Evolutionary conservation across 2,329 filamentous ascomycete genomes (phyloP), one percentile per base, ranked within the genome.

Genomic region (Massarina eburnea): DNA sequence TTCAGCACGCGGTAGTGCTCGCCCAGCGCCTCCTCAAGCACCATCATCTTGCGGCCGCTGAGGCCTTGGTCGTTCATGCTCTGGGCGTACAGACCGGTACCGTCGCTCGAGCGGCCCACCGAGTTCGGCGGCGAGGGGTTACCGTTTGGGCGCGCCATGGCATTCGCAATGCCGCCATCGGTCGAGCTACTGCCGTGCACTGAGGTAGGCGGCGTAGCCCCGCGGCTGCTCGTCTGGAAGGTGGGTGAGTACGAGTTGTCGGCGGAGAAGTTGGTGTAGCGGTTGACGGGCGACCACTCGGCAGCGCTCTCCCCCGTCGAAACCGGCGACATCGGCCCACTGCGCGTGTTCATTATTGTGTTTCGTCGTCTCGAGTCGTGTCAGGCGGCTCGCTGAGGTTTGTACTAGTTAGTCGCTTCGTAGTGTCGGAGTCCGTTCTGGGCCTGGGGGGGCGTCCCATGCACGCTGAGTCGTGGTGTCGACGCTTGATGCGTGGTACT

Each of bases 61-160:
- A 72, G 62, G 62, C 61, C 67, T 61, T 84, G 84, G 68, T 76
- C 82, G 70, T 65, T 83, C 75, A 76, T 53, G 54, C 65, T 68
- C 32, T 64, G 54, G 39, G 70, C 85, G 51, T 77, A 90, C 52
- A 86, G 70, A 48, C 81, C 81, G 32, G 86, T 88, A 46, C 88
- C 90, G 66, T 87, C 85, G 70, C 90, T 96, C 41, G 89, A 95
- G 53, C 88, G 81, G 52, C 88, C 89, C 57, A 96, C 79, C 4
- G 92, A 97, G 54, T 86, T 89, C 20, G 94, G 92, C 43, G 92
- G 91, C 40, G 92, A 96, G 41, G 92, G 81, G 61, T 81, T 82
- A 56, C 73, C 73, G 48, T 72, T 14, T 12, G 68, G 72, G 59
- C 66, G 64, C 57, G 71, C 59, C 69, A 73, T 71, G 75, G 82